Conservation (phyloP, 768 basidiomycete species). For the Russula griseocarnosa region DNA sequence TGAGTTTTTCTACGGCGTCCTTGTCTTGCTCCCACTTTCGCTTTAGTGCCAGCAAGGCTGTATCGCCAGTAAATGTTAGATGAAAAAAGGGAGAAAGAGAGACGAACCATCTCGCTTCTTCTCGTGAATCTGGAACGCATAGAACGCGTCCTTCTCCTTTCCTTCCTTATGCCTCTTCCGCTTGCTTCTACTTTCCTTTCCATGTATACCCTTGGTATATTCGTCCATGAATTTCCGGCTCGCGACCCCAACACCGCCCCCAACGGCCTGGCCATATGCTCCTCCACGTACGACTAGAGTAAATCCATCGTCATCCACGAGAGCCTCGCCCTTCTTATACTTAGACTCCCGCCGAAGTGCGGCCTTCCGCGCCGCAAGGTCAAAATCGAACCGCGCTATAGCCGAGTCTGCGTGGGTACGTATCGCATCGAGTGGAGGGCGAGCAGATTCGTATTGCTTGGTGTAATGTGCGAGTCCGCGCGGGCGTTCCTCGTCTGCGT, state of each 20-base stretch:
- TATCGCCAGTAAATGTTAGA: slow-evolving; percentile 1
- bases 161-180: slow-evolving; percentile 66
- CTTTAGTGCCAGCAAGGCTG: slow-evolving; percentile 60
- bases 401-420: slow-evolving; percentile 76
- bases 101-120: slow-evolving; percentile 75
- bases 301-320: slow-evolving; percentile 94
- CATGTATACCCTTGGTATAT: slow-evolving; percentile 18
- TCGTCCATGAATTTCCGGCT: slow-evolving; percentile 51
- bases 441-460: slow-evolving; percentile 56
- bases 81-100: slow-evolving; percentile 12
- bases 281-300: slow-evolving; percentile 92
- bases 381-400: slow-evolving; percentile 73
- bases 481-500: slow-evolving; percentile 49
- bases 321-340: slow-evolving; percentile 78
- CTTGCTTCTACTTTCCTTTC: slow-evolving; percentile 36
- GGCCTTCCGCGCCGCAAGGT: slow-evolving; percentile 51
- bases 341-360: slow-evolving; percentile 46
- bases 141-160: slow-evolving; percentile 61
- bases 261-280: slow-evolving; percentile 81
- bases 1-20: slow-evolving; percentile 74
- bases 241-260: slow-evolving; percentile 68
- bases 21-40: slow-evolving; percentile 87
- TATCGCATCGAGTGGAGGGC: slow-evolving; percentile 71
- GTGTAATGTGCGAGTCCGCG: slow-evolving; percentile 71
- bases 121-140: slow-evolving; percentile 88